Base-by-base conservation (phyloP, 2,329 filamentous ascomycete genomes). In the Alternaria brassicae region DNA sequence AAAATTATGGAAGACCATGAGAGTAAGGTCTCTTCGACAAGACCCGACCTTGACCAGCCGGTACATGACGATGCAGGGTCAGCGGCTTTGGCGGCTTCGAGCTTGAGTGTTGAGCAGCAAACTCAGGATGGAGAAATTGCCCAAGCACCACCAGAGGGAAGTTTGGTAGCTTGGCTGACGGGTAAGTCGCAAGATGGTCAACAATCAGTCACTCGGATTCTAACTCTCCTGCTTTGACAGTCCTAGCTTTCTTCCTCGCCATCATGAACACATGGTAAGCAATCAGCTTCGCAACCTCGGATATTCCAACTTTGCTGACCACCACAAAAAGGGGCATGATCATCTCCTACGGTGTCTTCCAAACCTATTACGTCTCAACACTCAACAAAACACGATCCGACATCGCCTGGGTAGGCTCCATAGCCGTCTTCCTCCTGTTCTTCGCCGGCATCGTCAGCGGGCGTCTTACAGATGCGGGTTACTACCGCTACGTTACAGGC, bases 361-460 rank as follows among this genome's bases (percentile, higher is more conserved):
- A 76, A 55, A 40, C 64, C 3, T 70, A 74, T 61, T 76, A 76
- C 56, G 60, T 57, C 15, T 34, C 52, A 3, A 45, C 50, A 2
- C 51, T 74, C 13, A 39, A 60, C 15, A 73, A 28, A 80, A 81
- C 23, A 75, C 79, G 6, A 62, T 82, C 81, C 1, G 75, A 79
- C 37, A 80, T 84, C 32, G 80, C 81, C 2, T 84, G 82, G 82
- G 78, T 84, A 1, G 82, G 82, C 1, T 81, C 79, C 36, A 70
- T 83, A 12, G 81, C 84, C 60, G 77, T 80, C 10, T 83, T 78
- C 56, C 63, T 84, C 6, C 71, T 83, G 0, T 77, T 83, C 53
- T 70, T 81, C 41, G 62, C 82, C n/a, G 80, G 81, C 2, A 72
- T 78, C 8, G 71, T 83, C 37, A 75, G 76, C 1, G 82, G 82